Evolutionary conservation across 495 filamentous ascomycete genomes (phyloP).

Genomic region (Aspergillus biplanus): DNA sequence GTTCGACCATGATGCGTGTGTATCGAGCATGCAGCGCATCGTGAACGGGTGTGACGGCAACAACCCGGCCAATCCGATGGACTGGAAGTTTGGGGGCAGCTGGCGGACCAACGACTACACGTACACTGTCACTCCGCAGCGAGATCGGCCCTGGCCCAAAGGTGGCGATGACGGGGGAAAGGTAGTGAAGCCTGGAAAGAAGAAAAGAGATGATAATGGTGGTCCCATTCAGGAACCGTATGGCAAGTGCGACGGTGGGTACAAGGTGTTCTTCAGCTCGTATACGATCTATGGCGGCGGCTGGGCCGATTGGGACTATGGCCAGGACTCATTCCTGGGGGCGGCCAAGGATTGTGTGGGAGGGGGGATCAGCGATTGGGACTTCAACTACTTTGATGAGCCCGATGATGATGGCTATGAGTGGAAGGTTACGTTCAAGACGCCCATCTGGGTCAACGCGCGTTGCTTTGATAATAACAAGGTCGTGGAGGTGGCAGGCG

Average conservation of each 20-base stretch:
- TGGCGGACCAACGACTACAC: constrained; percentile 19
- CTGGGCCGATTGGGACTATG: constrained; percentile 14
- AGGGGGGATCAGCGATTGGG: constrained; percentile 20
- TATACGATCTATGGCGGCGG: constrained; percentile 14
- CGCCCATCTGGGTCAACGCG: constrained; percentile 15
- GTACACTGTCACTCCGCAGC: constrained; percentile 22
- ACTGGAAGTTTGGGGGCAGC: constrained; percentile 38
- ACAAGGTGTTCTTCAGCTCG: constrained; percentile 6
- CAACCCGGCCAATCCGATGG: constrained; percentile 37
- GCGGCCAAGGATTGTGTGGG: constrained; percentile 21
- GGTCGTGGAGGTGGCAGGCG: constrained; percentile 6
- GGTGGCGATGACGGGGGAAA: constrained; percentile 10
- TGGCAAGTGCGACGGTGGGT: constrained; percentile 22
- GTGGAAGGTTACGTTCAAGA: constrained; percentile 23
- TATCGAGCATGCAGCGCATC: constrained; percentile 24
- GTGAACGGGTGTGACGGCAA: constrained; percentile 36
- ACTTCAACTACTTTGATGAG: constrained; percentile 26
- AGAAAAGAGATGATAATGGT: neutral
- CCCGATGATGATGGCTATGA: constrained; percentile 20
- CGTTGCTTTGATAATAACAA: constrained; percentile 29
- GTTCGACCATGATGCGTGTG: constrained; percentile 21
- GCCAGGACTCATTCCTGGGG: constrained; percentile 6
- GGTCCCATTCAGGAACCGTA: constrained; percentile 3
- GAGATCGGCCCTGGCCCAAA: constrained; percentile 15
- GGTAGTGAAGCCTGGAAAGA: neutral